Conservation (phyloP, 1,284 basidiomycete genomes). For the Ustilago trichophora region DNA sequence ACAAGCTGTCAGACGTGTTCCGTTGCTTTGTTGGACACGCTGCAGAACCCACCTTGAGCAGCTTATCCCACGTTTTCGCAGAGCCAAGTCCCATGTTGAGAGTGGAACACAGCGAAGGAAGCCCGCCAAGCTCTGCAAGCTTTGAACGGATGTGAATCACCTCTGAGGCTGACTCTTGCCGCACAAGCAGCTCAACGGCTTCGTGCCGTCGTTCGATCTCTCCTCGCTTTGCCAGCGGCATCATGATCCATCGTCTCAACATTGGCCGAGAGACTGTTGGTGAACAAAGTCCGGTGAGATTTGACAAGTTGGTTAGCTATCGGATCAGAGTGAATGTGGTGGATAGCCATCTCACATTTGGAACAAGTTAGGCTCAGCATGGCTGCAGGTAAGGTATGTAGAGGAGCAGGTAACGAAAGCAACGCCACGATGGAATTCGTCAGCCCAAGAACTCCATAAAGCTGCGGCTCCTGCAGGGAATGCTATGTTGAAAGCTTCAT, state of each 20-base stretch:
- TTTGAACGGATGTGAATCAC: constrained; percentile 12
- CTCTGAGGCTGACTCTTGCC: constrained; percentile 19
- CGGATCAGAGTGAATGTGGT: too few species aligned
- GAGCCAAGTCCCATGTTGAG: constrained; percentile 33
- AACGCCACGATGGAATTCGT: not conserved
- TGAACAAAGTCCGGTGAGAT: too few species aligned
- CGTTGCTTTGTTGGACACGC: too few species aligned
- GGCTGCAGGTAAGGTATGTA: constrained; percentile 3
- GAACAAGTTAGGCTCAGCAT: constrained; percentile 35
- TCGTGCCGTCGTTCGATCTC: constrained; percentile 32
- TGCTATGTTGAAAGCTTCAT: not conserved
- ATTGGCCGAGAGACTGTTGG: constrained; percentile 23
- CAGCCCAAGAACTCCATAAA: too few species aligned
- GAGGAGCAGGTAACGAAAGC: not conserved
- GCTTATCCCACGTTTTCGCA: constrained; percentile 14
- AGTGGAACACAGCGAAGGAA: constrained; percentile 21
- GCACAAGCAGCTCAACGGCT: constrained; percentile 32
- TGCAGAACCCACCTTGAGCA: constrained; percentile 27
- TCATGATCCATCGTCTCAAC: constrained; percentile 37
- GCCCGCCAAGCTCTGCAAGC: constrained; percentile 20
- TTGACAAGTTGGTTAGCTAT: too few species aligned
- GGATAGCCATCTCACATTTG: constrained; percentile 18
- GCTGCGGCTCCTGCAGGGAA: too few species aligned
- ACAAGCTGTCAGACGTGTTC: too few species aligned
- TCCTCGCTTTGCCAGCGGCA: constrained; percentile 18